A percentile compares a stretch with the other conserved stretches of the same genome.
These are phyloP conservation scores for Marasmius tenuissimus DNA, from an alignment of 1,284 basidiomycete genomes.

Conservation along the genomic window DNA sequence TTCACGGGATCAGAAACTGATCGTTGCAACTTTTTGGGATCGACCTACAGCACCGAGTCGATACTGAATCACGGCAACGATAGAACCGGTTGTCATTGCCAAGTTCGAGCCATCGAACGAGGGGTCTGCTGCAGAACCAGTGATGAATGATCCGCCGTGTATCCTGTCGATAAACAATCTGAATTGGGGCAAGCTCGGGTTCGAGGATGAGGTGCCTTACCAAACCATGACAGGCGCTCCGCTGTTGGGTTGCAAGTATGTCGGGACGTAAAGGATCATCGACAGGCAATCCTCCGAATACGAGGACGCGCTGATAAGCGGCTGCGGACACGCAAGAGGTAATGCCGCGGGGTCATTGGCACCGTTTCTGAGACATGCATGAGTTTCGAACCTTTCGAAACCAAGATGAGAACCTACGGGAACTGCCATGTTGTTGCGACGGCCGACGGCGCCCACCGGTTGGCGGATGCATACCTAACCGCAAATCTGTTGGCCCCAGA, in stretches of 20 bases:
- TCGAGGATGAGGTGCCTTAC: constrained; percentile 34
- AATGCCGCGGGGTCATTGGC: constrained; percentile 50
- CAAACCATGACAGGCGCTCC: constrained; percentile 63
- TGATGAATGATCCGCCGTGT: constrained; percentile 82
- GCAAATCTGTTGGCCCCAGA: constrained; percentile 53
- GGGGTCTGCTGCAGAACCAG: constrained; percentile 69
- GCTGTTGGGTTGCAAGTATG: constrained; percentile 29
- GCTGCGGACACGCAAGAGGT: constrained; percentile 75
- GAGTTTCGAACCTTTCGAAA: not conserved
- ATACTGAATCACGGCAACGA: constrained; percentile 86
- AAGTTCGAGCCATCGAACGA: constrained; percentile 81
- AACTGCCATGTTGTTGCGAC: constrained; percentile 55
- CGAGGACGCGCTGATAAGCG: constrained; percentile 41
- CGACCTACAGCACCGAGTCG: constrained; percentile 73
- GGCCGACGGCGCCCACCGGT: constrained; percentile 58
- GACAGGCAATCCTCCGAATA: constrained; percentile 79
- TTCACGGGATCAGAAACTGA: constrained; percentile 2
- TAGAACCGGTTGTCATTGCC: constrained; percentile 69
- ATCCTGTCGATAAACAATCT: constrained; percentile 51
- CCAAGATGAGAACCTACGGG: constrained; percentile 48
- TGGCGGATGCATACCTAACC: constrained; percentile 64
- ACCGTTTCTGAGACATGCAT: constrained; percentile 41
- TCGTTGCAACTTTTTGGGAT: not conserved
- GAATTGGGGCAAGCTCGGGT: not conserved
- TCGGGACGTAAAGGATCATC: constrained; percentile 72